These are phyloP conservation scores for Pleurotus ostreatus DNA, from an alignment of 768 basidiomycete genomes.

Conservation along the genomic window DNA sequence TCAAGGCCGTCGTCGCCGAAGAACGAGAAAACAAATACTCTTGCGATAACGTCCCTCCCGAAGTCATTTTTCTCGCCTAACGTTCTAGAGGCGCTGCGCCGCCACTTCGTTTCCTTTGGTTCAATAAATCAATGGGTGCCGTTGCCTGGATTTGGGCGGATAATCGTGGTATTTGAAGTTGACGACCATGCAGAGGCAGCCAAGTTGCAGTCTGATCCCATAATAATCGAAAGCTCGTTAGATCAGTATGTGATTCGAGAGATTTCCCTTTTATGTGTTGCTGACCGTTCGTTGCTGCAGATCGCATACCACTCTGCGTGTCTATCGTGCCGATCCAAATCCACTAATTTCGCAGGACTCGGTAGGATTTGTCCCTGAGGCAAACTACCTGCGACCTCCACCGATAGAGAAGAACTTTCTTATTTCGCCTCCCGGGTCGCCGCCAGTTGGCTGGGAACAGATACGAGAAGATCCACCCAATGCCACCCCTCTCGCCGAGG, in stretches of 20 bases:
- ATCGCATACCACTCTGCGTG: constrained; percentile 49
- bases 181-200: constrained; percentile 65
- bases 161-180: constrained; percentile 73
- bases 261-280: constrained; percentile 6
- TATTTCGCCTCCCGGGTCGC: constrained; percentile 96
- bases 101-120: constrained; percentile 77
- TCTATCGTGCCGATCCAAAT: constrained; percentile 72
- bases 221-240: constrained; percentile 49
- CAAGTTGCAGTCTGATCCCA: constrained; percentile 61
- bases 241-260: constrained; percentile 39
- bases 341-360: constrained; percentile 41
- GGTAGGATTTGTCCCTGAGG: constrained; percentile 27
- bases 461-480: constrained; percentile 91
- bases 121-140: constrained; percentile 90
- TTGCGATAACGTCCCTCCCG: constrained; percentile 78
- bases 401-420: constrained; percentile 88
- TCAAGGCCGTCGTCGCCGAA: constrained; percentile 10
- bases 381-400: constrained; percentile 73
- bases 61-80: constrained; percentile 71
- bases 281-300: constrained; percentile 29
- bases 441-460: constrained; percentile 95
- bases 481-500: constrained; percentile 74
- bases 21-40: constrained; percentile 64
- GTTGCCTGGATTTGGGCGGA: constrained; percentile 72
- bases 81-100: constrained; percentile 59